These are phyloP conservation scores for Carpinus viminea DNA, from an alignment of 306 rosid genomes.

Conservation along the genomic window DNA sequence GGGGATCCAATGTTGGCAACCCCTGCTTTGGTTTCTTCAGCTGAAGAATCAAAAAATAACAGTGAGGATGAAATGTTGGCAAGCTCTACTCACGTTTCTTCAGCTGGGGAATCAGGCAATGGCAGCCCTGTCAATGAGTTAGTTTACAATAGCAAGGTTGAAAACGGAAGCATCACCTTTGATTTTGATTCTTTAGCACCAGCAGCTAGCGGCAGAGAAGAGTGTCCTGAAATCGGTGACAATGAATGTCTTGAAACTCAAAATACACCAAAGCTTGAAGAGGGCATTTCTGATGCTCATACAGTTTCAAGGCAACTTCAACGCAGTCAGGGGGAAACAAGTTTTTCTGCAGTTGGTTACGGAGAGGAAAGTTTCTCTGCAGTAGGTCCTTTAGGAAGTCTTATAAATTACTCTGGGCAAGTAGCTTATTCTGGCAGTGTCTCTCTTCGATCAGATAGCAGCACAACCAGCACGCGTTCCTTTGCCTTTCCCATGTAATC, in stretches of 20 bases:
- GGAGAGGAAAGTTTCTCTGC: conserved; percentile 66
- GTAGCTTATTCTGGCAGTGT: conserved; percentile 81
- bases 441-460: conserved; percentile 92
- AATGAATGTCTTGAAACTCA: conserved; percentile 29
- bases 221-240: conserved; percentile 28
- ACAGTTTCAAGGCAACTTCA: conserved; percentile 34
- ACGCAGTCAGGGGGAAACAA: conserved; percentile 42
- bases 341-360: conserved; percentile 56
- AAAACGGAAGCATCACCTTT: conserved; percentile 35
- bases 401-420: conserved; percentile 55
- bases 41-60: conserved; percentile 21
- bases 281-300: conserved; percentile 23
- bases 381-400: conserved; percentile 40
- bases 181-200: conserved; percentile 35
- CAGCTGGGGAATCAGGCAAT: conserved; percentile 22
- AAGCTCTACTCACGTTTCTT: conserved; percentile 13
- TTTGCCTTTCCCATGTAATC: conserved; percentile 89
- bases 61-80: conserved; percentile 24
- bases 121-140: conserved; percentile 8
- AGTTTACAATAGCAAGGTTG: conserved; percentile 34
- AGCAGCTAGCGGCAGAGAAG: conserved; percentile 31
- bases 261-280: conserved; percentile 12
- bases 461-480: conserved; percentile 93
- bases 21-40: conserved; percentile 16
- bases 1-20: neutral